A percentile compares a stretch with the other conserved stretches of the same genome.
Evolutionary conservation across 2,329 filamentous ascomycete species (phyloP).

Genomic region (Boeremia lycopersici): DNA sequence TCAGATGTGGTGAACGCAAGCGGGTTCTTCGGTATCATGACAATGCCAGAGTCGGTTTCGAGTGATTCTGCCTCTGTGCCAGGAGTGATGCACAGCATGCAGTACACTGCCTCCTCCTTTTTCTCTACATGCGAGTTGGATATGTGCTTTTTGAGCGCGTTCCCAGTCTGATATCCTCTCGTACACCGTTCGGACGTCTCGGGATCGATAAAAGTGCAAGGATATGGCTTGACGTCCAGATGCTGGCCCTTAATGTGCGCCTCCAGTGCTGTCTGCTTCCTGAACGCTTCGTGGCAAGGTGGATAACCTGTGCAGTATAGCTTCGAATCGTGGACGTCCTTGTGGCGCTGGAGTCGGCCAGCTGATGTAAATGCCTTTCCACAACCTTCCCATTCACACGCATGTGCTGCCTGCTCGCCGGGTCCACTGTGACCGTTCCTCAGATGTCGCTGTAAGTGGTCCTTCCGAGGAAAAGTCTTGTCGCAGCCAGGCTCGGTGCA

Average conservation of each 20-base stretch:
- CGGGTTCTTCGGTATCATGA: slow-evolving; percentile 24
- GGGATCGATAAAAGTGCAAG: slow-evolving; percentile 66
- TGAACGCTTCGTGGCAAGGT: slow-evolving; percentile 77
- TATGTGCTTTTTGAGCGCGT: slow-evolving; percentile 73
- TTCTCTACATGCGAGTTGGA: slow-evolving; percentile 71
- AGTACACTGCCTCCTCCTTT: slow-evolving; percentile 66
- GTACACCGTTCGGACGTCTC: slow-evolving; percentile 63
- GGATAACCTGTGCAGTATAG: slow-evolving; percentile 75
- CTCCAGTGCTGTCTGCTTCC: slow-evolving; percentile 85
- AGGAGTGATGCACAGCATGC: slow-evolving; percentile 67
- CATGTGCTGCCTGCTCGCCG: slow-evolving; percentile 66
- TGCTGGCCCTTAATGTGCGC: slow-evolving; percentile 82
- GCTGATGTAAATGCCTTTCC: slow-evolving; percentile 81
- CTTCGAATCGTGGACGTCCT: slow-evolving; percentile 76
- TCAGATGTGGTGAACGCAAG: slow-evolving; percentile 70
- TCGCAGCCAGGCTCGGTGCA: slow-evolving; percentile 74
- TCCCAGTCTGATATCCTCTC: slow-evolving; percentile 74
- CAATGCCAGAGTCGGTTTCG: slow-evolving; percentile 27
- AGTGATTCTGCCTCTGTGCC: slow-evolving; percentile 42
- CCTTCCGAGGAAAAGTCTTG: slow-evolving; percentile 85
- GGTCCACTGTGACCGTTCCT: slow-evolving; percentile 73
- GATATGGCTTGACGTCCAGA: slow-evolving; percentile 71
- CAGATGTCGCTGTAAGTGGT: slow-evolving; percentile 84
- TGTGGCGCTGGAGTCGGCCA: slow-evolving; percentile 76
- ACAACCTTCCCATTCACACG: slow-evolving; percentile 75